Conservation (phyloP, 257 asterid species). For the Solanum boliviense region DNA sequence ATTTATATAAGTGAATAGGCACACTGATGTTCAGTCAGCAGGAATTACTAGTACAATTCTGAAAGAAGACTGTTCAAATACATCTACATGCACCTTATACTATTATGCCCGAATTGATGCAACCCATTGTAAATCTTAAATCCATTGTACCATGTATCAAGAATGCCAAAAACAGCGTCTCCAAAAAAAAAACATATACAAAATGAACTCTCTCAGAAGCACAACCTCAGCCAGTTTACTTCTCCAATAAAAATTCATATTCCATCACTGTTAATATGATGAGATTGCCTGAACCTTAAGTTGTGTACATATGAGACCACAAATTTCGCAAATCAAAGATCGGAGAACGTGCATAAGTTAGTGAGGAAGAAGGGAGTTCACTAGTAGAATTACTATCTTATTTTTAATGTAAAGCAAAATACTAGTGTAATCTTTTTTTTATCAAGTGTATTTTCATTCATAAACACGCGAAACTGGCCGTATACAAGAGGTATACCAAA, state of each 20-base stretch:
- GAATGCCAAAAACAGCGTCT: background rate
- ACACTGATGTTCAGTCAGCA: background rate
- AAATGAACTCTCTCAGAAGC: background rate
- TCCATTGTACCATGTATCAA: background rate
- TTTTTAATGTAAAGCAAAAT: background rate
- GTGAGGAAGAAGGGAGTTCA: background rate
- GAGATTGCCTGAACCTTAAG: background rate
- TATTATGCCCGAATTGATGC: background rate
- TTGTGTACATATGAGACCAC: background rate
- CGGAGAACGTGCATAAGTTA: background rate
- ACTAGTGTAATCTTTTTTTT: background rate
- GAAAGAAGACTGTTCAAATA: background rate
- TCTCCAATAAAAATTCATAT: background rate
- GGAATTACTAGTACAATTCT: background rate
- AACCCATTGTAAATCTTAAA: background rate
- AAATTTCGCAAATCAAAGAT: background rate
- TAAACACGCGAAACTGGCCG: background rate
- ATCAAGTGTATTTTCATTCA: background rate
- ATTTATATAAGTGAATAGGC: background rate
- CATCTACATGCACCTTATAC: background rate
- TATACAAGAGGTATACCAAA: background rate
- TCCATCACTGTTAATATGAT: background rate
- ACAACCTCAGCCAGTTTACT: background rate
- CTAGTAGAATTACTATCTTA: background rate
- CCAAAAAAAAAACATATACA: background rate